These are phyloP conservation scores for Carpinus viminea DNA, from an alignment of 306 rosid species.

Conservation along the genomic window DNA sequence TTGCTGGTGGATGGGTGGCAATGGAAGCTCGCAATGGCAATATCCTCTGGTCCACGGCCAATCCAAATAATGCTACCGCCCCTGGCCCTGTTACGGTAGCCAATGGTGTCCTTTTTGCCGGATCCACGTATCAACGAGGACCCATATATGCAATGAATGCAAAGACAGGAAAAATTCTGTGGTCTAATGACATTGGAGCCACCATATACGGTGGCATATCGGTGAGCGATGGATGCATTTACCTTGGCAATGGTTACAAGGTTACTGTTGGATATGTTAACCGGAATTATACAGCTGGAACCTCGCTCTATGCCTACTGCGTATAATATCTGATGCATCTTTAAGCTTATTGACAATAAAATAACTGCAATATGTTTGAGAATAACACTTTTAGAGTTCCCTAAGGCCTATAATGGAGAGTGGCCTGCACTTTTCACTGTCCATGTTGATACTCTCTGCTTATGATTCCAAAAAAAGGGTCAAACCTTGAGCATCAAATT, in stretches of 20 bases:
- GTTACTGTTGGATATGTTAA: conserved; percentile 29
- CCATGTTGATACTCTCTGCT: background rate
- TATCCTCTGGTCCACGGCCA: conserved; percentile 49
- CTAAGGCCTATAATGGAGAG: background rate
- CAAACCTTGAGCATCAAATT: too few relatives aligned
- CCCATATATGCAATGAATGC: conserved; percentile 44
- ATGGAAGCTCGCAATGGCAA: conserved; percentile 47
- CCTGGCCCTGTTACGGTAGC: conserved; percentile 53
- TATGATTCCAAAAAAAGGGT: background rate
- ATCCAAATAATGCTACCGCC: conserved; percentile 28
- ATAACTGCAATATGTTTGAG: background rate
- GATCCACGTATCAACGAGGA: conserved; percentile 41
- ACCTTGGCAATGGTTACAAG: conserved; percentile 56
- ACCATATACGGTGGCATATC: conserved; percentile 59
- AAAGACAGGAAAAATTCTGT: conserved; percentile 41
- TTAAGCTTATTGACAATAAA: background rate
- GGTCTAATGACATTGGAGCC: conserved; percentile 47
- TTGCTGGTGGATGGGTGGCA: conserved; percentile 66
- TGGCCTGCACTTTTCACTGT: background rate
- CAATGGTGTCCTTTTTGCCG: conserved; percentile 54
- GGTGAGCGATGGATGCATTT: conserved; percentile 57
- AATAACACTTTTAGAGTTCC: background rate
- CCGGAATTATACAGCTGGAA: conserved; percentile 39
- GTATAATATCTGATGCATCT: background rate
- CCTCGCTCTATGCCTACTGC: conserved; percentile 57